phyloP scores from a whole-genome alignment of 1,139 yeast species.

The Kodamaea fungicola region DNA sequence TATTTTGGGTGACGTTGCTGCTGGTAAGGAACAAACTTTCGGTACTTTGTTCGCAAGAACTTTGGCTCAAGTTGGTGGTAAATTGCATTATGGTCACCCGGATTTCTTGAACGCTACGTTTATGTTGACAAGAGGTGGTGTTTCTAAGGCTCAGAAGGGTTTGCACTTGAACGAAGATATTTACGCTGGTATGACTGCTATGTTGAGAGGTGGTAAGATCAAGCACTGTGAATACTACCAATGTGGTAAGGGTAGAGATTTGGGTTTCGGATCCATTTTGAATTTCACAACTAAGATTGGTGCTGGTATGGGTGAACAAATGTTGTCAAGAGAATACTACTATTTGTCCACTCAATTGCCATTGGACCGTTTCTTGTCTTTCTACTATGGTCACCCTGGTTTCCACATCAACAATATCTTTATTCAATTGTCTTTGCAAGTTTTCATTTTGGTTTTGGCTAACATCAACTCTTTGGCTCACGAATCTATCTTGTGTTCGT shows the following conservation, averaged over 20 bases:
- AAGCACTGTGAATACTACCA: slow-evolving; percentile 99
- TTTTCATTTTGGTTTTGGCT: slow-evolving; percentile 86
- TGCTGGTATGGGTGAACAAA: slow-evolving; percentile 99
- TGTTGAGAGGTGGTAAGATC: slow-evolving; percentile 97
- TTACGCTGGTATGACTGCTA: slow-evolving; percentile 98
- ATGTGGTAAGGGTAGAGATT: slow-evolving; percentile 99
- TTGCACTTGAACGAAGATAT: slow-evolving; percentile 98
- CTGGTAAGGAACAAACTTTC: slow-evolving; percentile 99
- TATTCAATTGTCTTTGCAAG: slow-evolving; percentile 90
- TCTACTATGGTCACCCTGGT: slow-evolving; percentile 99
- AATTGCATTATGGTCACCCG: slow-evolving; percentile 98
- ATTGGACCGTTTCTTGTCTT: slow-evolving; percentile 92
- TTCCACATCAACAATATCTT: slow-evolving; percentile 97
- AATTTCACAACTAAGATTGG: slow-evolving; percentile 99
- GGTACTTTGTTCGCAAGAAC: slow-evolving; percentile 98
- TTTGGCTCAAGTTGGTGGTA: slow-evolving; percentile 97
- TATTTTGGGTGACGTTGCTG: slow-evolving; percentile 98
- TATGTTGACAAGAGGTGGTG: slow-evolving; percentile 99
- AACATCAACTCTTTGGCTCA: slow-evolving; percentile 90
- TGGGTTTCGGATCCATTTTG: slow-evolving; percentile 97
- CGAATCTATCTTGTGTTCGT: slow-evolving; percentile 81
- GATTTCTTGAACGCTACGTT: slow-evolving; percentile 93
- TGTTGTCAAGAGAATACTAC: slow-evolving; percentile 97
- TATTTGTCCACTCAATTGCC: slow-evolving; percentile 97
- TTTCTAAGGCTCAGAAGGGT: slow-evolving; percentile 98